Evolutionary conservation across 768 basidiomycete species (phyloP).

Genomic region (Suillus decipiens): DNA sequence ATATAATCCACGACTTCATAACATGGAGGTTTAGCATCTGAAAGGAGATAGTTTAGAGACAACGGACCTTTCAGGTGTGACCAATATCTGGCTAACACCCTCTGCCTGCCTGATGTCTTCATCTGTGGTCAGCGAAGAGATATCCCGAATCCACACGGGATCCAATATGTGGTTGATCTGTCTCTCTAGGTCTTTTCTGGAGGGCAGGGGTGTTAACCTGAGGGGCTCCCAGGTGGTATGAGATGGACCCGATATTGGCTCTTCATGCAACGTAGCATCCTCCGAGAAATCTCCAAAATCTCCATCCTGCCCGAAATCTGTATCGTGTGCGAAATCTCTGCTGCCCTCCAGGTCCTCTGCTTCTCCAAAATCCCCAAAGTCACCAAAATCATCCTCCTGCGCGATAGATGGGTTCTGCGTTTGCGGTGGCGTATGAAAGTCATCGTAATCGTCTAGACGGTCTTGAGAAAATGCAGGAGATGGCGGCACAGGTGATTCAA

Average conservation of each 20-base stretch:
- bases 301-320: conserved; percentile 38
- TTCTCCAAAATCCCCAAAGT: conserved; percentile 88
- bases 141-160: conserved; percentile 63
- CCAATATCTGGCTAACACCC: conserved; percentile 78
- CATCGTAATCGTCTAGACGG: conserved; percentile 55
- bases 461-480: conserved; percentile 32
- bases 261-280: conserved; percentile 23
- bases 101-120: conserved; percentile 79
- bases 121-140: conserved; percentile 57
- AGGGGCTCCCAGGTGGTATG: conserved; percentile 60
- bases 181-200: conserved; percentile 52
- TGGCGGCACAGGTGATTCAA: conserved; percentile 22
- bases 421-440: conserved; percentile 49
- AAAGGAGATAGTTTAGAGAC: conserved; percentile 21
- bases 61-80: conserved; percentile 70
- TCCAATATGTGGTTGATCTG: conserved; percentile 67
- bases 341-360: conserved; percentile 36
- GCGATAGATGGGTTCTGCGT: conserved; percentile 42
- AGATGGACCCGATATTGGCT: conserved; percentile 44
- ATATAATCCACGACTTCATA: conserved; percentile 74
- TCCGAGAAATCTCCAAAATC: conserved; percentile 41
- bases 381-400: conserved; percentile 78
- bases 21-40: conserved; percentile 18
- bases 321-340: conserved; percentile 23
- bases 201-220: conserved; percentile 63